phyloP scores from a whole-genome alignment of 331 rosid species.

The Acacia pycnantha region DNA sequence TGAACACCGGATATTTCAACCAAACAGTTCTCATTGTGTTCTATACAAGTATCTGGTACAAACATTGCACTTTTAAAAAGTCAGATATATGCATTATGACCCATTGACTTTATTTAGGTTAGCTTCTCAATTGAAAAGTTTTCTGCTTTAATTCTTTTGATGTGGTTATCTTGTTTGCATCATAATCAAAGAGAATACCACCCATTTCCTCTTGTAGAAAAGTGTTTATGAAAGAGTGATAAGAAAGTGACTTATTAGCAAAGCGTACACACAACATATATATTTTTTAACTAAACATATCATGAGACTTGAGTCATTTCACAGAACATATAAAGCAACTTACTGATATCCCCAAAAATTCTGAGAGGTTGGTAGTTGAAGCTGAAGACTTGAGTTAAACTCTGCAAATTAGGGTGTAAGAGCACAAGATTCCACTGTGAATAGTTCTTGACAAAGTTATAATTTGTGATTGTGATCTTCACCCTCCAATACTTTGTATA shows the following conservation, averaged over 20 bases:
- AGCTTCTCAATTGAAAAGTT: neutral
- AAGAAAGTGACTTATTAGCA: neutral
- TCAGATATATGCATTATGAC: neutral
- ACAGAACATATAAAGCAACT: conserved; percentile 27
- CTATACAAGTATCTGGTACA: neutral
- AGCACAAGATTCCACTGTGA: conserved; percentile 76
- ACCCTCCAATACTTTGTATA: conserved; percentile 76
- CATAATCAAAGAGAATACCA: neutral
- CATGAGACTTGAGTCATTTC: neutral
- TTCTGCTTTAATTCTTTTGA: neutral
- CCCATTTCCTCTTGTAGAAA: neutral
- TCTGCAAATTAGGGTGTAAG: conserved; percentile 65
- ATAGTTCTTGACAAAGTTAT: conserved; percentile 65
- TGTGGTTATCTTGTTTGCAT: neutral
- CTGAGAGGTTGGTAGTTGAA: conserved; percentile 64
- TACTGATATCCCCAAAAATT: conserved; percentile 58
- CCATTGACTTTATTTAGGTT: neutral
- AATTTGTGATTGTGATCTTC: conserved; percentile 73
- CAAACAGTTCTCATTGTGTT: neutral
- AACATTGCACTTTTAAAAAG: neutral
- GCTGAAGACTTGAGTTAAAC: conserved; percentile 67
- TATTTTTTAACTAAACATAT: neutral
- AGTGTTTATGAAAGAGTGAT: neutral
- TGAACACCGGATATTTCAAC: neutral
- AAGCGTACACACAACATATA: neutral